Evolutionary conservation across 2,329 filamentous ascomycete genomes (phyloP), one percentile per base, ranked within the genome.

Genomic region (Talaromyces sp.): DNA sequence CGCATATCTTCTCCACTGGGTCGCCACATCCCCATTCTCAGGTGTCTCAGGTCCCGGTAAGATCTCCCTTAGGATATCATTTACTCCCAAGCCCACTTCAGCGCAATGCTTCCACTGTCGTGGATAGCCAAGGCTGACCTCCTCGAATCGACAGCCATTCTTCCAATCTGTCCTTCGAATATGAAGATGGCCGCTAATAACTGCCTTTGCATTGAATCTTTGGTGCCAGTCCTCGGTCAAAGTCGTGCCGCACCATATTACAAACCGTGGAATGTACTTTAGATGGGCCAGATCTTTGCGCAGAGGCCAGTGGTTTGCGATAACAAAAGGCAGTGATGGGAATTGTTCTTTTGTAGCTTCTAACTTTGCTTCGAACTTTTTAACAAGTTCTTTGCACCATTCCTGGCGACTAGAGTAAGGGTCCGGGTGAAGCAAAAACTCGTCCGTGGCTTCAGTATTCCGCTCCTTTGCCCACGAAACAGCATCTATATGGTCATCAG

Each of bases 101-200:
- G 51, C 41, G 41, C 59, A 61, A 11, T 58, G 38, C 51, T 61
- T 61, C 59, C 59, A 61, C 41, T 61, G 59, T 21, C 52, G 50
- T 38, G 59, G 59, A 52, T 61, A 61, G 27, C 59, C 59, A 32
- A 61, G 56, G 41, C 59, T 61, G 32, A 61, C 59, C 14, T 61
- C 59, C 31, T 61, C 59, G 50, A 61, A 61, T 21, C 59, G 59
- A 51, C 59, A 61, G 19, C 55, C 55, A 21, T 55, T 14, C 27
- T 43, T 61, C 59, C 59, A 61, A 58, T 61, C 59, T 4, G 59
- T 61, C 32, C 59, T 46, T 19, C 59, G 55, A 21, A 61, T 61
- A 51, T 61, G 59, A 3, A 61, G 55, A 46, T 61, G 59, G 12
- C 59, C 59, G 26, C 59, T 61, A 14, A 61, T 41, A 9, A 61